These are phyloP conservation scores for Rhypophila decipiens DNA, from an alignment of 495 filamentous ascomycete species.

Conservation along the genomic window DNA sequence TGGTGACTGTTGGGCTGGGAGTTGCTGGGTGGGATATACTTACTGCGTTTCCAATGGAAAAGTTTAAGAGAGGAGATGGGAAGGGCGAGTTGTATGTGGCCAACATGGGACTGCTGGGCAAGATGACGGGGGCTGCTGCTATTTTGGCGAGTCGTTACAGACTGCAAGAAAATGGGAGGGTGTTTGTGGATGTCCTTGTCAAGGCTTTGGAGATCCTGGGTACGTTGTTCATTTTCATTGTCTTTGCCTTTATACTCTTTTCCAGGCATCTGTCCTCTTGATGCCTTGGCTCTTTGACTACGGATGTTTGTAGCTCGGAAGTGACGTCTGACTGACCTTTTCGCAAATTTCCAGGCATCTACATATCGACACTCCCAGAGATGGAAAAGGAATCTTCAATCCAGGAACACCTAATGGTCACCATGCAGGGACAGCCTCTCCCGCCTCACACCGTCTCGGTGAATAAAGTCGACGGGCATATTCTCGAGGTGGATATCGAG, in stretches of 20 bases:
- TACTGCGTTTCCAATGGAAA: conserved; percentile 58
- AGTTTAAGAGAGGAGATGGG: conserved; percentile 44
- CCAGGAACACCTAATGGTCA: conserved; percentile 65
- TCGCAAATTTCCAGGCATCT: conserved; percentile 54
- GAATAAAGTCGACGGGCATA: conserved; percentile 44
- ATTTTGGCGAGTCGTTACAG: conserved; percentile 54
- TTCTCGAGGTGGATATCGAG: conserved; percentile 73
- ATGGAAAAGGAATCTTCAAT: conserved; percentile 50
- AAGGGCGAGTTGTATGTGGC: conserved; percentile 43
- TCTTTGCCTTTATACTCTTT: too few species aligned
- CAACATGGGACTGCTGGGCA: conserved; percentile 74
- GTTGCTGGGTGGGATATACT: conserved; percentile 75
- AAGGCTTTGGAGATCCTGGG: conserved; percentile 81
- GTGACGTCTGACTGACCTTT: too few species aligned
- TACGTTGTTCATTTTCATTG: conserved; percentile 25
- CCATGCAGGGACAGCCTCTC: conserved; percentile 62
- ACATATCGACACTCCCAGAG: conserved; percentile 59
- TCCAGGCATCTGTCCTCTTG: too few species aligned
- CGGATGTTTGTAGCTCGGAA: too few species aligned
- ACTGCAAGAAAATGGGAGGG: conserved; percentile 49
- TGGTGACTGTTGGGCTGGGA: conserved; percentile 55
- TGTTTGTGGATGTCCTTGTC: conserved; percentile 58
- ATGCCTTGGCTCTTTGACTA: too few species aligned
- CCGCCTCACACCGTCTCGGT: conserved; percentile 59
- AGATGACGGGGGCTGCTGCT: conserved; percentile 86